Evolutionary conservation across 306 rosid species (phyloP), one percentile per base, ranked within the genome.

Genomic region (Lathyrus oleraceus): DNA sequence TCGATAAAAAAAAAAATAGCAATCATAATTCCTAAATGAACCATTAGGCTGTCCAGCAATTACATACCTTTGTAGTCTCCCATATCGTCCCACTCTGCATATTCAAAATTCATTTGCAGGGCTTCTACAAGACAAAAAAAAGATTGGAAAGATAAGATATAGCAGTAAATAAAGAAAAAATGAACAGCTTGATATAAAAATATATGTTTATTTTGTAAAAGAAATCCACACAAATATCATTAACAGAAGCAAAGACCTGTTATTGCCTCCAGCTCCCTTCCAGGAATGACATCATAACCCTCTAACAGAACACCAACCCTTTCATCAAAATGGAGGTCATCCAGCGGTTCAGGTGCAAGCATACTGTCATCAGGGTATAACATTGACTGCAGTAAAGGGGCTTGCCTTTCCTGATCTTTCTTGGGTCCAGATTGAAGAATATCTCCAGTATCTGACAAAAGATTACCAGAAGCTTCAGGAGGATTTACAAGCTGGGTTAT

Each of bases 391-490:
- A 0, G 61, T 3, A 11, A 76, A 72, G 82, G 61, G 42, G 75
- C 17, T 52, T 76, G 70, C 64, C 68, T 32, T 54, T 87, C 86
- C 82, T 75, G 85, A 53, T 17, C 62, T 64, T 60, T 78, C 74
- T 72, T 74, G 57, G 71, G 69, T 74, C 69, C 85, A 70, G 61
- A 73, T 42, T 83, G 90, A 72, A 83, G 72, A 62, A 71, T 17
- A 77, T 91, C 92, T 47, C 82, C 86, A 32, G 79, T 23, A 64
- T 95, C 99, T 54, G 77, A 78, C 86, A 91, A 74, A n/a, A 86
- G 58, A 83, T 95, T 95, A 67, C 99, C 99, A 17, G 99, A 77
- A 80, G 99, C 97, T 83, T 95, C 97, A 13, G 99, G 99, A 56
- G 99, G 99, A 61, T 75, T 91, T 80, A 85, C 99, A 74, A 89